phyloP scores from a whole-genome alignment of 1,139 yeast species.

The Trichomonascaceae sp. region DNA sequence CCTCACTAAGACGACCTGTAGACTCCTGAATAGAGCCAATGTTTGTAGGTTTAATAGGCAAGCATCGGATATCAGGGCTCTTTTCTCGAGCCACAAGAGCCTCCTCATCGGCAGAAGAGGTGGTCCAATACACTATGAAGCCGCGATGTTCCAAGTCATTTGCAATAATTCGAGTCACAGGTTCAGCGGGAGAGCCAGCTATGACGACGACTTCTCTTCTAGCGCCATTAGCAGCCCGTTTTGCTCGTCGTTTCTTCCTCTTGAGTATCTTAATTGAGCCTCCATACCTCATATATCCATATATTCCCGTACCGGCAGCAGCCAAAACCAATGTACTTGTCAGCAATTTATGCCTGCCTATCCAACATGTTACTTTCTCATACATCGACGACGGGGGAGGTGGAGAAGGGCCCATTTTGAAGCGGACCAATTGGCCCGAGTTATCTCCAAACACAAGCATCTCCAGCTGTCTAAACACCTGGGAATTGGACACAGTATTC shows the following conservation, averaged over 20 bases:
- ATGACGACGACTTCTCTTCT: conserved; percentile 67
- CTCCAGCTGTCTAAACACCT: conserved; percentile 17
- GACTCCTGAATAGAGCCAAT: conserved; percentile 32
- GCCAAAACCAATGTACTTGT: conserved; percentile 23
- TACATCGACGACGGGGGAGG: conserved; percentile 24
- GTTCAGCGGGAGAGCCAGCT: conserved; percentile 74
- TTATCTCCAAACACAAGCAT: conserved; percentile 13
- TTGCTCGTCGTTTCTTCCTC: conserved; percentile 46
- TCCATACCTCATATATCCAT: conserved; percentile 14
- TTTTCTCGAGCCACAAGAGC: conserved; percentile 51
- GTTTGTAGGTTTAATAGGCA: conserved; percentile 44
- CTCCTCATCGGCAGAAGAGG: conserved; percentile 58
- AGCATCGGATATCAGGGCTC: conserved; percentile 50
- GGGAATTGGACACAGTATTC: conserved; percentile 20
- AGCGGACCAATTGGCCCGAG: conserved; percentile 5
- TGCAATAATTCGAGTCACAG: conserved; percentile 62
- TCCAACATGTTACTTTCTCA: conserved; percentile 26
- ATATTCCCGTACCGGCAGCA: conserved; percentile 21
- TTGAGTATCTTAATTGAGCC: not conserved
- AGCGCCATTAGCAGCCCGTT: conserved; percentile 60
- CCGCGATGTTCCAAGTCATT: conserved; percentile 73
- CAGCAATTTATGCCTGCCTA: conserved; percentile 23
- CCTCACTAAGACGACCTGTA: conserved; percentile 37
- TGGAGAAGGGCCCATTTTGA: conserved; percentile 20
- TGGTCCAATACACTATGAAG: conserved; percentile 70